These are phyloP conservation scores for Penicillium malachiteum DNA, from an alignment of 495 filamentous ascomycete genomes.

Conservation along the genomic window DNA sequence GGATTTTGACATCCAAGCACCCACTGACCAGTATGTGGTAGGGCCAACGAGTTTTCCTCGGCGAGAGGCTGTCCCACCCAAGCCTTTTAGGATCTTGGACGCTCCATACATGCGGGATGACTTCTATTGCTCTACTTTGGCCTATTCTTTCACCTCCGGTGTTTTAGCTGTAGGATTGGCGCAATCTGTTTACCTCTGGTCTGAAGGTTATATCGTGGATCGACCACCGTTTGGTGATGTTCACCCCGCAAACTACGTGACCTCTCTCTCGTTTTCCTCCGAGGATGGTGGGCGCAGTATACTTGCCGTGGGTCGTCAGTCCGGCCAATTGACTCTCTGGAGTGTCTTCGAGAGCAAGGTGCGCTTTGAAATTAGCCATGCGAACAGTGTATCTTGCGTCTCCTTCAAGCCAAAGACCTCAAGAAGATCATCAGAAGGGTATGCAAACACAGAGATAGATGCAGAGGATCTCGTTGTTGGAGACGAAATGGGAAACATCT, in stretches of 20 bases:
- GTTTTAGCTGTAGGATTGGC: slow-evolving; percentile 83
- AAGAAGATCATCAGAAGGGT: slow-evolving; percentile 39
- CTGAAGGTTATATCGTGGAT: slow-evolving; percentile 61
- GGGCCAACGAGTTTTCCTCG: slow-evolving; percentile 21
- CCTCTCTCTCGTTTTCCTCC: slow-evolving; percentile 86
- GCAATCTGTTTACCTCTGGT: slow-evolving; percentile 87
- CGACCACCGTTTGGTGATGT: slow-evolving; percentile 43
- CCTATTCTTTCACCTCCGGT: slow-evolving; percentile 71
- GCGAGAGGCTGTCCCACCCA: slow-evolving; percentile 53
- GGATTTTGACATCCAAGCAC: background rate
- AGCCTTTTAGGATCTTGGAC: slow-evolving; percentile 86
- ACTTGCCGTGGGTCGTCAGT: slow-evolving; percentile 78
- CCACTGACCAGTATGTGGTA: slow-evolving; percentile 17
- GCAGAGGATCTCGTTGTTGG: slow-evolving; percentile 83
- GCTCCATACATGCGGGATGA: slow-evolving; percentile 88
- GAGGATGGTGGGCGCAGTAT: slow-evolving; percentile 72
- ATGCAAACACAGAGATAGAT: slow-evolving; percentile 29
- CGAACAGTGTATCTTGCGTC: slow-evolving; percentile 71
- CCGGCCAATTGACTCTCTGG: slow-evolving; percentile 64
- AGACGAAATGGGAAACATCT: slow-evolving; percentile 81
- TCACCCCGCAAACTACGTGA: slow-evolving; percentile 60
- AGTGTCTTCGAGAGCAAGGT: slow-evolving; percentile 56
- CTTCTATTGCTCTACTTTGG: slow-evolving; percentile 90
- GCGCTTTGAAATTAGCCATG: slow-evolving; percentile 73
- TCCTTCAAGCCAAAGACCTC: slow-evolving; percentile 59